Conservation (phyloP, 164 flowering plant species). For the Sedum album region DNA sequence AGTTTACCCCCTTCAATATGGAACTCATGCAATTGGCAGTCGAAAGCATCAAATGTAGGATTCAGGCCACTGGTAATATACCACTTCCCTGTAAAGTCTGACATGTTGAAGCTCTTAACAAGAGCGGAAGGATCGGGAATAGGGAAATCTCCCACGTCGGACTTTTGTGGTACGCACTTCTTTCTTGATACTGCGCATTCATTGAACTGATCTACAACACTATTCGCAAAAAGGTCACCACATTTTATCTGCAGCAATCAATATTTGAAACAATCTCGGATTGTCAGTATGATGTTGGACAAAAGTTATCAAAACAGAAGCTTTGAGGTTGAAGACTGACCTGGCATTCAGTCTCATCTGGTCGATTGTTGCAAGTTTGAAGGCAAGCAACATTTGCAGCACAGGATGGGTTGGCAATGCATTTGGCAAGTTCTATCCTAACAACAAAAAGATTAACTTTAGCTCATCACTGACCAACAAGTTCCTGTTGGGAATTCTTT, state of each 20-base stretch:
- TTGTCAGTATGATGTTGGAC: neutral
- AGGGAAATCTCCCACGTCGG: conserved; percentile 86
- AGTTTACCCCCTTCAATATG: conserved; percentile 61
- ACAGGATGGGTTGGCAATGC: conserved; percentile 87
- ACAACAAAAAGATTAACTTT: conserved; percentile 9
- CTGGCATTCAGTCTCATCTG: conserved; percentile 97
- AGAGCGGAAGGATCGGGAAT: conserved; percentile 68
- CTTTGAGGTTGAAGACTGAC: conserved; percentile 19
- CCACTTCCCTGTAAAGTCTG: conserved; percentile 90
- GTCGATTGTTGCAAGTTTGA: conserved; percentile 89
- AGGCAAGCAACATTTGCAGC: conserved; percentile 97
- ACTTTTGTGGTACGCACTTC: conserved; percentile 88
- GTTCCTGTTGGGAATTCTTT: neutral
- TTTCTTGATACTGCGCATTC: conserved; percentile 95
- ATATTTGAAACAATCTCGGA: neutral
- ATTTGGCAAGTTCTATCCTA: conserved; percentile 87
- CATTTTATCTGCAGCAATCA: conserved; percentile 70
- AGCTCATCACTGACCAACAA: neutral
- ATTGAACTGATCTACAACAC: conserved; percentile 83
- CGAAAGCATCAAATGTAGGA: conserved; percentile 81
- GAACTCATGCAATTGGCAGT: conserved; percentile 93
- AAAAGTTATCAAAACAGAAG: neutral
- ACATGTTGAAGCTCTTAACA: conserved; percentile 66
- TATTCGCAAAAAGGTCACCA: conserved; percentile 87
- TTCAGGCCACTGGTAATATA: conserved; percentile 81